Conservation (phyloP, 2,329 filamentous ascomycete genomes). For the Didymella sp. region DNA sequence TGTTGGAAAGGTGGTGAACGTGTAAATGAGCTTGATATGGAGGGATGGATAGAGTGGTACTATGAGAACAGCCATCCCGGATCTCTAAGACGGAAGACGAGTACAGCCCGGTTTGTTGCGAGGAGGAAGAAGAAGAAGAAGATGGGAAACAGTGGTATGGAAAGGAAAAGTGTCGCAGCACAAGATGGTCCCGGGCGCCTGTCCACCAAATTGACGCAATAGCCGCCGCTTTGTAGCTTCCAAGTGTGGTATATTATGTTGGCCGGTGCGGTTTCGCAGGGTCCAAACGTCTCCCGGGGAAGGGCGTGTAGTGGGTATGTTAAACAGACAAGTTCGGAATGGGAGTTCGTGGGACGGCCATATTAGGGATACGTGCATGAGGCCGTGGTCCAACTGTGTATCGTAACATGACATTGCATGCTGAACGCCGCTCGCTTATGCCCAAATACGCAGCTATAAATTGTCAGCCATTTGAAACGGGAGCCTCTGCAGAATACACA, state of each 20-base stretch:
- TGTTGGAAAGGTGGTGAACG: slow-evolving; percentile 19
- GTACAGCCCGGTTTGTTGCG: slow-evolving; percentile 27
- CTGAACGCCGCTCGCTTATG: slow-evolving; percentile 46
- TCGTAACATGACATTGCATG: slow-evolving; percentile 42
- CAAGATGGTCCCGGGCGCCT: slow-evolving; percentile 44
- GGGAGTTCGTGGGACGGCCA: slow-evolving; percentile 24
- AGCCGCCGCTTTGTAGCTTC: slow-evolving; percentile 33
- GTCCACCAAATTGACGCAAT: slow-evolving; percentile 37
- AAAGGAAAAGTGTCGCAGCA: slow-evolving; percentile 34
- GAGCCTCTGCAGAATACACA: slow-evolving; percentile 51
- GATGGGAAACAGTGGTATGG: slow-evolving; percentile 44
- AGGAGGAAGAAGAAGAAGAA: slow-evolving; percentile 33
- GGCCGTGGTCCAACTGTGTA: slow-evolving; percentile 41
- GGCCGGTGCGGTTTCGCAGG: slow-evolving; percentile 32
- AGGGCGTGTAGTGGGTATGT: slow-evolving; percentile 39
- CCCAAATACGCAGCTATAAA: slow-evolving; percentile 60
- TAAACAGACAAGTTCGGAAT: slow-evolving; percentile 31
- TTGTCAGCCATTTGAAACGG: slow-evolving; percentile 32
- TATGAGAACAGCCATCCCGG: slow-evolving; percentile 39
- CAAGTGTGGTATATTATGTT: slow-evolving; percentile 45
- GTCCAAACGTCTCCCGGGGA: slow-evolving; percentile 30
- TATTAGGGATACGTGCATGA: slow-evolving; percentile 37
- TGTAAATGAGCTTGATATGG: slow-evolving; percentile 20
- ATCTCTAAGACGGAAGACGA: slow-evolving; percentile 22
- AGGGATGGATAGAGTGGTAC: slow-evolving; percentile 27